Base-by-base conservation (phyloP, 2,329 filamentous ascomycete genomes). In the Rutstroemia sp. region DNA sequence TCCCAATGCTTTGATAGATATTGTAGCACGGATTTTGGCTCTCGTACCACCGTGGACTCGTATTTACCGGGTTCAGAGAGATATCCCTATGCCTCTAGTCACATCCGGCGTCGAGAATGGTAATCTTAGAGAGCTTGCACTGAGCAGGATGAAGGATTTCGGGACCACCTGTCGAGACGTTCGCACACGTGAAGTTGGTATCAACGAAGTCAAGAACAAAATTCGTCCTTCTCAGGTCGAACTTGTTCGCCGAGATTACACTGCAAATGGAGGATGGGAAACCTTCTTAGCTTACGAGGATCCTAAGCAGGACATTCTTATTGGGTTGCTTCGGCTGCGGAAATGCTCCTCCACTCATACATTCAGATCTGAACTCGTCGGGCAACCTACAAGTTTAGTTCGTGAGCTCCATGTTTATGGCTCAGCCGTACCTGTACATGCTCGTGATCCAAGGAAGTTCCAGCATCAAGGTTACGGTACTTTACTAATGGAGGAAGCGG, bases 11-110 rank as follows among this genome's bases (percentile, higher is more conserved):
- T 80, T 99, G 37, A 90, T 99, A 60, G 94, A 99, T 70, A 83
- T 99, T 16, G 91, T 99, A 0, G 95, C 94, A 3, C 84, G 94
- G n/a, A 99, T 99, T 52, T 76, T 99, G 60, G 94, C 94, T 0
- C 79, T 99, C 2, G 87, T 99, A 0, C 94, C 94, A 1, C 94
- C 94, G 1, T 99, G 94, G 94, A 99, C 95, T 0, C 85, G 94
- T 60, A 99, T 99, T 67, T 99, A 99, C 75, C 90, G 94, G 58
- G 94, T 99, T 0, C 94, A 99, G 76, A 85, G 94, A 70, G 94
- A 99, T 73, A 99, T 99, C 57, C 94, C 94, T n/a, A 99, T 99
- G 94, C 94, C 94, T 0, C 79, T 99, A 23, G 95, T 99, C n/a
- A 97, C 94, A 0, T 95, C 92, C 0, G 94, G 94, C 42, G 94